Conservation (phyloP, 108 stramenopile genomes). For the Pseudonitzschia multiseries region DNA sequence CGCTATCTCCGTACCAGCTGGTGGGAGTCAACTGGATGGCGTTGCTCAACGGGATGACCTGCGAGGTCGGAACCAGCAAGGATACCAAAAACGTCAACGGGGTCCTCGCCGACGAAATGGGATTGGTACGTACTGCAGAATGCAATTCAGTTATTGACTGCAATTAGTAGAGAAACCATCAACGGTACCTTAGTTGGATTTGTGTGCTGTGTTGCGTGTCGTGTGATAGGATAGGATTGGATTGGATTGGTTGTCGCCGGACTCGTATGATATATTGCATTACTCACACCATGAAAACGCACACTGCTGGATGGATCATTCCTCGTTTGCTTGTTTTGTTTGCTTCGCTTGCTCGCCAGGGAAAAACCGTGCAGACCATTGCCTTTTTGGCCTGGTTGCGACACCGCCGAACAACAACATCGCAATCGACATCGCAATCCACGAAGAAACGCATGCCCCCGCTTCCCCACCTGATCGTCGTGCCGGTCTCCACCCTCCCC, state of each 20-base stretch:
- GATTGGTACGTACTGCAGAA: conserved; percentile 47
- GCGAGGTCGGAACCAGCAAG: conserved; percentile 40
- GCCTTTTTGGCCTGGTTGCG: conserved; percentile 89
- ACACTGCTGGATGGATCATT: neutral
- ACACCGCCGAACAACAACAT: conserved; percentile 22
- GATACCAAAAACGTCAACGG: conserved; percentile 78
- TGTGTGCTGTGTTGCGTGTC: too few species aligned
- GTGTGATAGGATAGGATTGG: too few species aligned
- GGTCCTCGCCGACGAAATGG: conserved; percentile 97
- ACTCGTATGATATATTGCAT: too few species aligned
- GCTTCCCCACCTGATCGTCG: conserved; percentile 91
- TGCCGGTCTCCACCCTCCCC: conserved; percentile 90
- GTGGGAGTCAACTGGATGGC: conserved; percentile 90
- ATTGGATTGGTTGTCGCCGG: too few species aligned
- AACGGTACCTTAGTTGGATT: too few species aligned
- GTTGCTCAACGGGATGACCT: conserved; percentile 68
- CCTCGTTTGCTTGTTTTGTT: conserved; percentile 6
- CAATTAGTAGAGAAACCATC: too few species aligned
- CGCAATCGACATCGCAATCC: conserved; percentile 12
- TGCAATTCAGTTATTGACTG: too few species aligned
- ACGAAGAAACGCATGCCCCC: conserved; percentile 9
- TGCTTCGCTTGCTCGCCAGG: conserved; percentile 25
- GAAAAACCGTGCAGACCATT: conserved; percentile 96
- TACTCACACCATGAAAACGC: too few species aligned
- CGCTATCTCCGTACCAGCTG: conserved; percentile 76